Base-by-base conservation (phyloP, 306 rosid species). In the Sindora glabra region DNA sequence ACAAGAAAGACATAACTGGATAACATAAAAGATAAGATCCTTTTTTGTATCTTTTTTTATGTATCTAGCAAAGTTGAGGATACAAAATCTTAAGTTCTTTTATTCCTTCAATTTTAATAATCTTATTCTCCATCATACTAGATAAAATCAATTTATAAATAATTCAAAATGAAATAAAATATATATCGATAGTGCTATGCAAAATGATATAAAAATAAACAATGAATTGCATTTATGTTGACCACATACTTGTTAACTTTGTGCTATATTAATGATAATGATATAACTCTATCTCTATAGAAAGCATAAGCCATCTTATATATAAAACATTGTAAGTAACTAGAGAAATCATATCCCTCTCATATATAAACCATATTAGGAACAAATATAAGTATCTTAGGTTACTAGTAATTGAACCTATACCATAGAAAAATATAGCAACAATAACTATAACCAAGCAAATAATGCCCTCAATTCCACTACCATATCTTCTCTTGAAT, bases 281-380 rank as follows among this genome's bases (percentile, higher is more conserved):
- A 97, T 97, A 92, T 86, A 51, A 97, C 97, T 54, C 97, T 97
- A 48, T 92, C 99, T 72, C 99, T 86, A 44, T 96, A 92, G 82
- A 92, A 92, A 25, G 99, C 99, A 65, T 82, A 92, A 55, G 77
- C 95, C 99, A 89, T 89, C 77, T 95, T 86, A 66, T 55, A 26
- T 32, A 44, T 48, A 30, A 51, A 61, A 42, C 65, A 47, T 70
- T 11, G 15, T 41, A 37, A 64, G 47, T 66, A 39, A 58, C 61
- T 40, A 39, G 23, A 50, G 10, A 57, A 14, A 18, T 30, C 18
- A 8, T 56, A n/a, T 48, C 56, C 46, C 56, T 62, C 37, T 30
- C 29, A 29, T 29, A 44, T 19, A 44, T 23, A 64, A 69, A 42
- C 15, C 17, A 9, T 26, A 10, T 19, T 10, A 44, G 62, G 13